Evolutionary conservation across 2,329 filamentous ascomycete genomes (phyloP), one percentile per base, ranked within the genome.

Genomic region (Exophiala spinifera): DNA sequence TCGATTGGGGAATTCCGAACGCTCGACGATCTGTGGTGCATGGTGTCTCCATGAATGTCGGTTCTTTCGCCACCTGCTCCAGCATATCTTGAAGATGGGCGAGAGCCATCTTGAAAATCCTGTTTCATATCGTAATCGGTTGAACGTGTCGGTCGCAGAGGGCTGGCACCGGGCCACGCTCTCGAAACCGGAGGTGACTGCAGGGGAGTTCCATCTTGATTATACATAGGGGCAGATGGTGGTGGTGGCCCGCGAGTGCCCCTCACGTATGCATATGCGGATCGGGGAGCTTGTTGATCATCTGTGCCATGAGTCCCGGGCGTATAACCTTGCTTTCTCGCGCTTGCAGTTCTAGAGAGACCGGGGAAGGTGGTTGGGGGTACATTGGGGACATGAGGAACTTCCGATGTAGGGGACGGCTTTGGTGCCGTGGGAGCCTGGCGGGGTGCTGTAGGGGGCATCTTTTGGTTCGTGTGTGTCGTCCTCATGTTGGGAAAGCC

Each of bases 301-400:
- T 85, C 82, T 33, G 76, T 79, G n/a, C 78, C 80, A 28, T 80
- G 74, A 5, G 74, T 75, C n/a, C 75, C 75, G 17, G 82, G 81
- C 51, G 82, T 79, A 63, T 84, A 85, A 3, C 80, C 82, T 42
- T 74, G 71, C 65, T 74, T 81, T 61, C 79, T 78, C 3, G 74
- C 71, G 3, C 72, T 70, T 23, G 74, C 67, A 0, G 72, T 61
- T 49, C 69, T 70, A n/a, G 69, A 60, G 21, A 71, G 61, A 17
- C 67, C 66, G 14, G 69, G 64, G 42, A 65, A 67, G n/a, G 70
- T 61, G 3, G 69, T 56, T 10, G 53, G 58, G 14, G 53, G 55
- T 13, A 57, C 44, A 65, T 71, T 51, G 55, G 61, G 37, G 58
- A 63, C 25, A 65, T 66, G 51, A 67, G 70, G 57, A 70, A 68